Evolutionary conservation across 2,329 filamentous ascomycete species (phyloP).

Genomic region (Ophiostoma ulmi): DNA sequence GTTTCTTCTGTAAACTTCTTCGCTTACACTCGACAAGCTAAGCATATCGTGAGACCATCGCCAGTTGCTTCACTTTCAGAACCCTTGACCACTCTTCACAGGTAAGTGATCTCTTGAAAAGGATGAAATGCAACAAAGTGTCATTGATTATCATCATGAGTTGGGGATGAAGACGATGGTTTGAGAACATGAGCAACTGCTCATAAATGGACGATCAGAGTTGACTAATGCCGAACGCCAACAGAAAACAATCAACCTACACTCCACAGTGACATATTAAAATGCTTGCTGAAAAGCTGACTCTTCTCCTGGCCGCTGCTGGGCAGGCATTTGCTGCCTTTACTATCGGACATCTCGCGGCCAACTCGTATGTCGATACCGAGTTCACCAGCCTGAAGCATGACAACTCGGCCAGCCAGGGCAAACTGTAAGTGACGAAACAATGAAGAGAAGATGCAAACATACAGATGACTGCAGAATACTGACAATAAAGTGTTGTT

Average conservation of each 20-base stretch:
- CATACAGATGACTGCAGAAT: not conserved
- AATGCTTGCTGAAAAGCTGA: not conserved
- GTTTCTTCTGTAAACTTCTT: not conserved
- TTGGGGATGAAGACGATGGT: not conserved
- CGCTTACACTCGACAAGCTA: not conserved
- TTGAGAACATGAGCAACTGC: not conserved
- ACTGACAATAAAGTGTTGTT: not conserved
- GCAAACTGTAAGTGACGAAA: not conserved
- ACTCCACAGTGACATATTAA: not conserved
- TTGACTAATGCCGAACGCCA: not conserved
- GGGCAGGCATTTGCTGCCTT: slow-evolving; percentile 3
- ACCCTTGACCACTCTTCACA: not conserved
- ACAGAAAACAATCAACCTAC: not conserved
- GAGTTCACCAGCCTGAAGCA: no score
- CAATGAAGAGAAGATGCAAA: not conserved
- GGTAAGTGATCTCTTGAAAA: not conserved
- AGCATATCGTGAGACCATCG: not conserved
- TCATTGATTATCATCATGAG: not conserved
- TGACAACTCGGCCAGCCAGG: slow-evolving; percentile 11
- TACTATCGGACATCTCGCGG: not conserved
- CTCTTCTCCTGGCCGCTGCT: not conserved
- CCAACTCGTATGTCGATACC: not conserved
- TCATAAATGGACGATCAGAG: not conserved
- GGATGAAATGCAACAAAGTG: not conserved
- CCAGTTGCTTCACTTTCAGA: not conserved